These are phyloP conservation scores for Metschnikowia rubicola DNA, from an alignment of 805 yeast species.

Conservation along the genomic window DNA sequence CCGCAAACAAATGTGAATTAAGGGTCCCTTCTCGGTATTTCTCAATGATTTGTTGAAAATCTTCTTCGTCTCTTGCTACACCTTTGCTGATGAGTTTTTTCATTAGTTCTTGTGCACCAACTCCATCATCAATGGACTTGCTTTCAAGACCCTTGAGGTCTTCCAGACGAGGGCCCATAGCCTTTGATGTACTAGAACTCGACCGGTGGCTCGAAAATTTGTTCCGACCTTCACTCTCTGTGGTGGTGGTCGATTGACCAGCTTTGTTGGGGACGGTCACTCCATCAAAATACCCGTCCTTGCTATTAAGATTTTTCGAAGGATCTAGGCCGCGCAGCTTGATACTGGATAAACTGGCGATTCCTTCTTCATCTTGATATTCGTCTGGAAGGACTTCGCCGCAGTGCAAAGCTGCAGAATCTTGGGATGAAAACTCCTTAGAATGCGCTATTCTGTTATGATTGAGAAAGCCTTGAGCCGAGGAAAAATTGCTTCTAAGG, in stretches of 20 bases:
- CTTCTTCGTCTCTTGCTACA: constrained; percentile 27
- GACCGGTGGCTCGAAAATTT: no score
- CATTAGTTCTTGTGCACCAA: constrained; percentile 26
- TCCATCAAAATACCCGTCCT: constrained; percentile 33
- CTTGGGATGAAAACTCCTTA: constrained; percentile 68
- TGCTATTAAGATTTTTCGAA: constrained; percentile 37
- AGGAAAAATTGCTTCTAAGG: constrained; percentile 63
- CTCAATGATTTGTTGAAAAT: constrained; percentile 28
- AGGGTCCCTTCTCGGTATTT: constrained; percentile 32
- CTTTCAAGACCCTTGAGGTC: neutral
- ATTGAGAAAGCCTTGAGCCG: constrained; percentile 78
- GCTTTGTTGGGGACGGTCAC: constrained; percentile 7
- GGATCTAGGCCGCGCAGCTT: constrained; percentile 39
- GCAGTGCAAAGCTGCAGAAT: constrained; percentile 67
- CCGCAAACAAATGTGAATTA: constrained; percentile 38
- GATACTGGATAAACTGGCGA: constrained; percentile 34
- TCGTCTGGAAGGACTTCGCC: constrained; percentile 52
- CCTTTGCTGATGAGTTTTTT: constrained; percentile 36
- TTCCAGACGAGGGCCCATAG: neutral
- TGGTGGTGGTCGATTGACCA: no score
- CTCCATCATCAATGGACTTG: neutral
- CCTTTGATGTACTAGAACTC: no score
- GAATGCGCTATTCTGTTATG: constrained; percentile 73
- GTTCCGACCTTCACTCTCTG: no score
- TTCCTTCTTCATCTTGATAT: constrained; percentile 57